These are phyloP conservation scores for Laetiporus sulphureus DNA, from an alignment of 1,284 basidiomycete species.

Conservation along the genomic window DNA sequence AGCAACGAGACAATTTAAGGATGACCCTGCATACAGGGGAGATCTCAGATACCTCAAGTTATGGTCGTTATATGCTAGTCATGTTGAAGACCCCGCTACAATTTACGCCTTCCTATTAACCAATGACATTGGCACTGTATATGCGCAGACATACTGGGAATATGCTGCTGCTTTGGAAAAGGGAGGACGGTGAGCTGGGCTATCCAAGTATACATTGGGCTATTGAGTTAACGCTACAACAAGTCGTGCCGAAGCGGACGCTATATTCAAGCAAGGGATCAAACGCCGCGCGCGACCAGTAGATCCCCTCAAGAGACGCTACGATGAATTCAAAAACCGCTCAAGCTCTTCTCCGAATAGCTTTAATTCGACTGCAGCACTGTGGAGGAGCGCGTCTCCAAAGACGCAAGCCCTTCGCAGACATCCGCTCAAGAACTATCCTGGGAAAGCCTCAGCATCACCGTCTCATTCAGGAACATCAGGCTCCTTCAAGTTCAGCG, in stretches of 20 bases:
- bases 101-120: constrained; percentile 82
- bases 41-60: constrained; percentile 85
- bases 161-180: constrained; percentile 41
- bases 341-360: constrained; percentile 23
- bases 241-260: constrained; percentile 63
- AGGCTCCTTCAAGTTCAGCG: constrained; percentile 2
- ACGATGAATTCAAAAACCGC: constrained; percentile 69
- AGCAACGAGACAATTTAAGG: constrained; percentile 72
- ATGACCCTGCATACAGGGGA: constrained; percentile 74
- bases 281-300: constrained; percentile 75
- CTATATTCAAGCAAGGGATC: constrained; percentile 81
- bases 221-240: background rate
- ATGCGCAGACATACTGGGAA: constrained; percentile 86
- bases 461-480: constrained; percentile 21
- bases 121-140: constrained; percentile 80
- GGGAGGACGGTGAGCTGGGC: constrained; percentile 19
- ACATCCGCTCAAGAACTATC: constrained; percentile 49
- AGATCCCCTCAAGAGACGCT: constrained; percentile 80
- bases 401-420: constrained; percentile 39
- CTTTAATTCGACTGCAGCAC: constrained; percentile 12
- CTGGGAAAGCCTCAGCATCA: constrained; percentile 28
- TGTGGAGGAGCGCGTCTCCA: constrained; percentile 22
- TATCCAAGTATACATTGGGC: background rate
- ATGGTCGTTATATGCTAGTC: constrained; percentile 86
- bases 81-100: constrained; percentile 63